Conservation (phyloP, 2,329 filamentous ascomycete species). For the Drechslera avenae region DNA sequence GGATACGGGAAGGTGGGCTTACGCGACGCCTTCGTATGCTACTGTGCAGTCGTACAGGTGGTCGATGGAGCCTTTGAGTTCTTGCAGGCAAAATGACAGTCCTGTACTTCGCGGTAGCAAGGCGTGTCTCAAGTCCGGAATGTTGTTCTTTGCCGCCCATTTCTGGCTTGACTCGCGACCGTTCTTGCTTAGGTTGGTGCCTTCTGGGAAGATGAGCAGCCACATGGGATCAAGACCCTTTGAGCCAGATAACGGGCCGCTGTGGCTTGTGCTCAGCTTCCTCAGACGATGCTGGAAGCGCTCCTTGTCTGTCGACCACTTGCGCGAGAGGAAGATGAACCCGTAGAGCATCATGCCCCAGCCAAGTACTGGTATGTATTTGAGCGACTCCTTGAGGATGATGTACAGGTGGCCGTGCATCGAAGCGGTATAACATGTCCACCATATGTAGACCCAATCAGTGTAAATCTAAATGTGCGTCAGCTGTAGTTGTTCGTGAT, state of each 20-base stretch:
- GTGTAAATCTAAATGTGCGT: conserved; percentile 68
- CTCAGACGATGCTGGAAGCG: conserved; percentile 74
- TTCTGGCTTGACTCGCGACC: conserved; percentile 70
- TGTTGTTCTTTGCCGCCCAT: conserved; percentile 76
- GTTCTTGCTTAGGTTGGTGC: conserved; percentile 80
- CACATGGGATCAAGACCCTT: conserved; percentile 78
- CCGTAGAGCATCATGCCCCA: conserved; percentile 84
- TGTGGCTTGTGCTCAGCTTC: conserved; percentile 65
- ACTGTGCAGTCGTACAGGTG: conserved; percentile 94
- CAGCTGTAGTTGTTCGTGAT: conserved; percentile 5
- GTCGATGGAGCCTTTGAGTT: conserved; percentile 74
- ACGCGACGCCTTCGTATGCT: conserved; percentile 92
- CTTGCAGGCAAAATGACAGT: conserved; percentile 76
- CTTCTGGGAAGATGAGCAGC: conserved; percentile 86
- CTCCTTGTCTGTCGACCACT: conserved; percentile 79
- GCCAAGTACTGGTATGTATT: conserved; percentile 80
- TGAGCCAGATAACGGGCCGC: conserved; percentile 46
- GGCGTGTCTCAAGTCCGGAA: conserved; percentile 71
- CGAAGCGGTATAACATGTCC: conserved; percentile 77
- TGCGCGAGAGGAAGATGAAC: conserved; percentile 92
- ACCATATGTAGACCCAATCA: conserved; percentile 94
- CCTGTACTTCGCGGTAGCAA: conserved; percentile 82
- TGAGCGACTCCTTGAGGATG: conserved; percentile 85
- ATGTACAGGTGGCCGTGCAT: conserved; percentile 90
- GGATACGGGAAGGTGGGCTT: conserved; percentile 58